Evolutionary conservation across 1,284 basidiomycete genomes (phyloP), one percentile per base, ranked within the genome.

Genomic region (Cystobasidium pallidum): DNA sequence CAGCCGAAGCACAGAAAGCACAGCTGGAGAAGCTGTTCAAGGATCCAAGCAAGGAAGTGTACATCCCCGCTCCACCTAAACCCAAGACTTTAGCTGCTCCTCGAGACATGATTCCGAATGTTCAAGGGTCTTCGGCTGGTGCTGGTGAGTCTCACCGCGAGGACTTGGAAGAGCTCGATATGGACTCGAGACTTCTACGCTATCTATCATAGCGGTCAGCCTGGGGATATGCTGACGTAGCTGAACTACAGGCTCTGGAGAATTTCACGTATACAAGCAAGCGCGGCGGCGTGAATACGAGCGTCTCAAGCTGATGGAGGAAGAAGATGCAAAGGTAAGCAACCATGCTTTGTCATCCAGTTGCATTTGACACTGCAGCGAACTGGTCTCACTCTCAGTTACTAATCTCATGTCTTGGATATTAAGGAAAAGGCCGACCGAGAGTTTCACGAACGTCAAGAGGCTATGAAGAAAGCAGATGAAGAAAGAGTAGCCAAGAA

Each of bases 261-360:
- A 96, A 81, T 96, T 96, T 78, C 96, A 99, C 80, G 96, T 99
- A 3, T 99, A 99, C 84, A 99, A 99, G 81, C 94, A 96, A 54
- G 88, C 89, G 75, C 84, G 96, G 75, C 85, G 95, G 79, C 85
- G 94, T 78, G 96, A 99, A 83, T 98, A 95, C 78, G 96, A 99
- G 81, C 84, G 96, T 61, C 81, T 99, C 67, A 92, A 91, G 82
- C 78, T 95, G 10, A 88, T 99, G 86, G 92, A 96, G 75, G 92
- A 96, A 74, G 84, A 88, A 75, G 82, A 88, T 10, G 84, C 86
- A 78, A 89, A 90, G 82, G 95, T 94, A 76, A 15, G 43, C 43
- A 45, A 45, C n/a, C n/a, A n/a, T n/a, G 43, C 43, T 45, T n/a
- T 3, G 43, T 41, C 39, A n/a, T n/a, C n/a, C n/a, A n/a, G n/a